Evolutionary conservation across 169 alveolate genomes (phyloP).

Genomic region (Prorocentrum cordatum): DNA sequence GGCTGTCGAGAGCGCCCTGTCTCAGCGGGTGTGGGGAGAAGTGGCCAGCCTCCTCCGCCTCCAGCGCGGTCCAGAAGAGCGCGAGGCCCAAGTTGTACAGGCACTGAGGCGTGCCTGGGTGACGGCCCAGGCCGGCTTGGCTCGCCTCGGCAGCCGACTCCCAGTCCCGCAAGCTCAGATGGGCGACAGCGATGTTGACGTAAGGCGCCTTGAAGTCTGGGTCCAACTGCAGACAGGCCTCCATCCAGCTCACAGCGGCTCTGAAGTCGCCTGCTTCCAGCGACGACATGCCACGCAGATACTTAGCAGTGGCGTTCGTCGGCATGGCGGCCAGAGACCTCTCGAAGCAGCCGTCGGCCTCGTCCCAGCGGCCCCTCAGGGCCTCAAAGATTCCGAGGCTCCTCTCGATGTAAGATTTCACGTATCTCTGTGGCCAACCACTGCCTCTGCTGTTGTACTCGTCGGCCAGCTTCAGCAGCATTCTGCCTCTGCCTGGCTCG

Average conservation of each 20-base stretch:
- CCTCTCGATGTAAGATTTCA: conserved; percentile 7
- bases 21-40: too few relatives aligned
- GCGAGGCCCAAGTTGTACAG: conserved; percentile 34
- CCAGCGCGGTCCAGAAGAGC: background rate
- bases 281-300: background rate
- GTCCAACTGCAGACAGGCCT: conserved; percentile 10
- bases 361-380: conserved; percentile 13
- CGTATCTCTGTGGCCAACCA: background rate
- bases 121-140: conserved; percentile 7
- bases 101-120: conserved; percentile 26
- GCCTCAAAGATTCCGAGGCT: conserved; percentile 13
- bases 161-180: conserved; percentile 6
- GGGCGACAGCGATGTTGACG: conserved; percentile 24
- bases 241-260: background rate
- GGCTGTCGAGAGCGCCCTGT: too few relatives aligned
- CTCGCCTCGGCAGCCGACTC: background rate
- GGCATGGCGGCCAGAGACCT: conserved; percentile 13
- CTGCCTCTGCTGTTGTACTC: background rate
- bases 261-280: background rate
- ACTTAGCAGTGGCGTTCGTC: conserved; percentile 21
- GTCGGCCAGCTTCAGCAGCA: background rate
- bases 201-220: conserved; percentile 44
- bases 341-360: background rate
- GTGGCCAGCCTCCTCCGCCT: conserved; percentile 10
- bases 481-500: conserved; percentile 2